phyloP scores from a whole-genome alignment of 169 alveolate genomes.

The Babesia sp. region DNA sequence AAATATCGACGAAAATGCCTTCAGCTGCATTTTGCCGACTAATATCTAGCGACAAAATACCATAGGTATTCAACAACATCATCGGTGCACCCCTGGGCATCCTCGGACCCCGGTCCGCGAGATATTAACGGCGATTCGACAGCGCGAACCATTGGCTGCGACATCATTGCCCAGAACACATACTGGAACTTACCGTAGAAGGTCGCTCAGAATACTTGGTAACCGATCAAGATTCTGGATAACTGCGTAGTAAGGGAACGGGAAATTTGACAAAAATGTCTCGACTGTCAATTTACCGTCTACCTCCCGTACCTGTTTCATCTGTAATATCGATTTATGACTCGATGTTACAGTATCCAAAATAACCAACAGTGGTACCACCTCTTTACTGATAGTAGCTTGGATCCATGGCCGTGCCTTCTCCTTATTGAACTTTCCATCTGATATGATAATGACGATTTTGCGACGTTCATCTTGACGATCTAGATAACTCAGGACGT shows the following conservation, averaged over 20 bases:
- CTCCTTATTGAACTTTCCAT: slow-evolving; percentile 96
- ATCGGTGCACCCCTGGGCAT: slow-evolving; percentile 31
- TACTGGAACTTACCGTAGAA: slow-evolving; percentile 80
- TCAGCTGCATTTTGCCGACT: slow-evolving; percentile 16
- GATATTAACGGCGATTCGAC: slow-evolving; percentile 15
- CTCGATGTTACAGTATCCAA: slow-evolving; percentile 80
- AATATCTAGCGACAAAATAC: background rate
- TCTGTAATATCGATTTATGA: slow-evolving; percentile 62
- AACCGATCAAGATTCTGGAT: slow-evolving; percentile 84
- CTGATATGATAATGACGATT: slow-evolving; percentile 87
- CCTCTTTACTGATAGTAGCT: slow-evolving; percentile 83
- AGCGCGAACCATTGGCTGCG: slow-evolving; percentile 64
- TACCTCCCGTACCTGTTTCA: slow-evolving; percentile 65
- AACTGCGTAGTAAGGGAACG: slow-evolving; percentile 93
- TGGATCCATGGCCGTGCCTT: slow-evolving; percentile 85
- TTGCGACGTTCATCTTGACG: slow-evolving; percentile 16
- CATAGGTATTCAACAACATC: background rate
- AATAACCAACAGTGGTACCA: slow-evolving; percentile 87
- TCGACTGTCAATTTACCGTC: slow-evolving; percentile 86
- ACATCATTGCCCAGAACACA: background rate
- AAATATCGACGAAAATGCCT: background rate
- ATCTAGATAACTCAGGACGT: slow-evolving; percentile 22
- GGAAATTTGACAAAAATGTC: slow-evolving; percentile 93
- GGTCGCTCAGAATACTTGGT: slow-evolving; percentile 82
- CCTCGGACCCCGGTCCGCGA: background rate